A percentile compares a stretch with the other conserved stretches of the same genome.
phyloP scores from a whole-genome alignment of 495 filamentous ascomycete species.

The Aspergillus sclerotioniger region DNA sequence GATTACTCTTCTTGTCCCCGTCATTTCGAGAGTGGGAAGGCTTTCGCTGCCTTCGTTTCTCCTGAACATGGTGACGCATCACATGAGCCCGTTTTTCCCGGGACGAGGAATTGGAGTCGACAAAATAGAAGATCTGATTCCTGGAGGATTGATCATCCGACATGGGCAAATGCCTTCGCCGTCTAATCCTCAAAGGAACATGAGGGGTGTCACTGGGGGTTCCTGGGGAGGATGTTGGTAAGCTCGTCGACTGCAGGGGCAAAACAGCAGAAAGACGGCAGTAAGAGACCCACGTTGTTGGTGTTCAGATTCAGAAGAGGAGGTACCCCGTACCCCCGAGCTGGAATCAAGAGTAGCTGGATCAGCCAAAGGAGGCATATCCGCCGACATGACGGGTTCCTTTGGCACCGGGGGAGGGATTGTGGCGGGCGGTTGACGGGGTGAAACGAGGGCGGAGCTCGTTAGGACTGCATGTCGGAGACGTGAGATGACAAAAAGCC shows the following conservation, averaged over 20 bases:
- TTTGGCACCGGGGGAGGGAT: conserved; percentile 1
- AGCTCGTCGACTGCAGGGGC: not conserved
- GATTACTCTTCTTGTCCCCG: conserved; percentile 17
- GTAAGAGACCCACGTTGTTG: conserved; percentile 16
- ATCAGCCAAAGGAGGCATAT: conserved; percentile 20
- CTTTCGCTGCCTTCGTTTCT: conserved; percentile 41
- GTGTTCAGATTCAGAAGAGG: conserved; percentile 12
- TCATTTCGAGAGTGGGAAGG: conserved; percentile 17
- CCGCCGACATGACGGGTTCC: conserved; percentile 31
- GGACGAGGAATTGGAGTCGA: conserved; percentile 43
- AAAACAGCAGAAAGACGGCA: conserved; percentile 5
- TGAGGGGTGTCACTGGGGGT: conserved; percentile 21
- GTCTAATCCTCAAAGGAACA: conserved; percentile 19
- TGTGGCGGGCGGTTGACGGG: conserved; percentile 13
- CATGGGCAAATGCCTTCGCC: conserved; percentile 25
- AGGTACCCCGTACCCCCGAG: conserved; percentile 7
- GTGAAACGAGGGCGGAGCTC: conserved; percentile 3
- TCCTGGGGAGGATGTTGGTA: conserved; percentile 15
- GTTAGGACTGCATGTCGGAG: conserved; percentile 28
- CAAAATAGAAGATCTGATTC: conserved; percentile 45
- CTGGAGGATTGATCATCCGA: conserved; percentile 22
- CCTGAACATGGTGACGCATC: conserved; percentile 50
- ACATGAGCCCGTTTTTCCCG: conserved; percentile 49
- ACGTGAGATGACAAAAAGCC: conserved; percentile 23
- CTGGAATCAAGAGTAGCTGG: conserved; percentile 12